phyloP scores from a whole-genome alignment of 2,329 filamentous ascomycete species.

The Cytospora piceae region DNA sequence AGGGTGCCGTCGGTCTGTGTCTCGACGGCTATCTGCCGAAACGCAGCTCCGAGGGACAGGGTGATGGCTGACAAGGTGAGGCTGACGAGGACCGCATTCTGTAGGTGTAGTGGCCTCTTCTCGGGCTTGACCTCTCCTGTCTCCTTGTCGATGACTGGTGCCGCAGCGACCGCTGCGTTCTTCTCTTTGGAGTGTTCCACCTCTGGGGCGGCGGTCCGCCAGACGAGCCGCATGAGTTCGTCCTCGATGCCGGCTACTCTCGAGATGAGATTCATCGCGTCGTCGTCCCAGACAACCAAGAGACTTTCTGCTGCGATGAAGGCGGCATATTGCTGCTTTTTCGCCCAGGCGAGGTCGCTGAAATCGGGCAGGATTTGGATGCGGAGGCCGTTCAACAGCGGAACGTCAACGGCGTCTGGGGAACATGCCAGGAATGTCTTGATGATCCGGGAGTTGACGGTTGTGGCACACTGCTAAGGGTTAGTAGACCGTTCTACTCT shows the following conservation, averaged over 20 bases:
- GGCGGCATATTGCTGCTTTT: conserved; percentile 80
- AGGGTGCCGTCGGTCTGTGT: conserved; percentile 66
- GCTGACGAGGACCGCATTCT: conserved; percentile 70
- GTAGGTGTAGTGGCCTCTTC: conserved; percentile 67
- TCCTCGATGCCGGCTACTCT: conserved; percentile 74
- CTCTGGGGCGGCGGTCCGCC: conserved; percentile 60
- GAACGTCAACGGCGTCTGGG: conserved; percentile 73
- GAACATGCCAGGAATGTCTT: conserved; percentile 77
- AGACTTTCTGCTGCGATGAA: conserved; percentile 74
- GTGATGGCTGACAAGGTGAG: conserved; percentile 69
- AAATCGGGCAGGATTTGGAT: conserved; percentile 76
- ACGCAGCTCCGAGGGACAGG: conserved; percentile 69
- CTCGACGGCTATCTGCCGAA: conserved; percentile 69
- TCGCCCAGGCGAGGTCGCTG: conserved; percentile 69
- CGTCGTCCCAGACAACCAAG: conserved; percentile 82
- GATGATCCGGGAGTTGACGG: conserved; percentile 78
- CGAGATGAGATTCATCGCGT: conserved; percentile 70
- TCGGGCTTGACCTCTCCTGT: conserved; percentile 69
- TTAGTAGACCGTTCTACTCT: neutral
- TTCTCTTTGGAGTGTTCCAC: conserved; percentile 41
- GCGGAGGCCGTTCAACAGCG: conserved; percentile 74
- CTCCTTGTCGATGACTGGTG: conserved; percentile 70
- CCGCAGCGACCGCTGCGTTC: conserved; percentile 59
- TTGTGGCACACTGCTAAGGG: conserved; percentile 69
- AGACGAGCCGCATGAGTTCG: conserved; percentile 77